phyloP scores from a whole-genome alignment of 352 stramenopile species.

The Phytophthora podocarpi region DNA sequence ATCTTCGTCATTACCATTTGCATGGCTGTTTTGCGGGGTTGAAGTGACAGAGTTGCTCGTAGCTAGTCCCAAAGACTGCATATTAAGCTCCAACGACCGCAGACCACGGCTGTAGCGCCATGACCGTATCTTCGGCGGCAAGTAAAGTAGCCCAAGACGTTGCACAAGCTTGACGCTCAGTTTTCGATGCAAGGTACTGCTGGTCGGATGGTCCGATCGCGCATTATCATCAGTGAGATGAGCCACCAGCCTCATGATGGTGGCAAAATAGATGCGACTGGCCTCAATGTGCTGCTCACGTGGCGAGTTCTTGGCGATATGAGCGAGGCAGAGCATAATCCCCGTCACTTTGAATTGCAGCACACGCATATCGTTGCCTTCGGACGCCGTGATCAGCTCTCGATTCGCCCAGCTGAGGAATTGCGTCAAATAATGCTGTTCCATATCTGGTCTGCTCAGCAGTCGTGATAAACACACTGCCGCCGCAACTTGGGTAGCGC shows the following conservation, averaged over 20 bases:
- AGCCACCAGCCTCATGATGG: slow-evolving; percentile 72
- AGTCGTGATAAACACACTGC: slow-evolving; percentile 94
- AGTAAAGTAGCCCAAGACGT: slow-evolving; percentile 92
- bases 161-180: slow-evolving; percentile 98
- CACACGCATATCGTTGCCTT: slow-evolving; percentile 44
- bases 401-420: slow-evolving; percentile 92
- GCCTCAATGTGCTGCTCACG: slow-evolving; percentile 71
- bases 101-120: slow-evolving; percentile 97
- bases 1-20: slow-evolving; percentile 22
- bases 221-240: slow-evolving; percentile 63
- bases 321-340: slow-evolving; percentile 78
- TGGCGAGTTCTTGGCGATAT: slow-evolving; percentile 83
- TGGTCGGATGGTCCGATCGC: slow-evolving; percentile 42
- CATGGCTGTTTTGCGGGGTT: neutral
- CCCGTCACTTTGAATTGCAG: slow-evolving; percentile 83
- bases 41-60: slow-evolving; percentile 3
- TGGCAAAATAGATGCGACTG: slow-evolving; percentile 76
- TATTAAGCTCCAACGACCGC: slow-evolving; percentile 93
- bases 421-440: slow-evolving; percentile 83
- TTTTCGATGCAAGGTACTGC: slow-evolving; percentile 91
- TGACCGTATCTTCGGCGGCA: slow-evolving; percentile 93
- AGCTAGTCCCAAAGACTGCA: slow-evolving; percentile 57
- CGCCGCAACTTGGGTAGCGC: slow-evolving; percentile 91
- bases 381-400: slow-evolving; percentile 48
- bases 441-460: slow-evolving; percentile 96